Evolutionary conservation across 306 rosid genomes (phyloP).

Genomic region (Glycyrrhiza uralensis): DNA sequence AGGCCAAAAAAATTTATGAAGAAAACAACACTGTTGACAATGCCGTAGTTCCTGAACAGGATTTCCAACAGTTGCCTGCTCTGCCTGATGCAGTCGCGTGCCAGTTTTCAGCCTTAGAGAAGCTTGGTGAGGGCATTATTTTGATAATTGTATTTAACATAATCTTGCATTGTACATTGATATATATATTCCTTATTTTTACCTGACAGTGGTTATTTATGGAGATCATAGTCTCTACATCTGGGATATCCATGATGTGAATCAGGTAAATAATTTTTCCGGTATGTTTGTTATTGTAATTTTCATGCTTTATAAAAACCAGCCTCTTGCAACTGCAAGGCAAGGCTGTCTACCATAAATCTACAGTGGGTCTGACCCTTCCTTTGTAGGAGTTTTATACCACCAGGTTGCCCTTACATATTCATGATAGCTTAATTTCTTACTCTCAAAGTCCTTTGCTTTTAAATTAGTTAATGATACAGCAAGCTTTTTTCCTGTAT

Average conservation of each 20-base stretch:
- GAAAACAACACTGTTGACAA: slow-evolving; percentile 27
- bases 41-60: slow-evolving; percentile 35
- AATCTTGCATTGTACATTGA: background rate
- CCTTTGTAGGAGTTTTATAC: background rate
- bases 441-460: slow-evolving; percentile 10
- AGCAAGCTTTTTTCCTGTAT: background rate
- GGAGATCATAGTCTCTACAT: slow-evolving; percentile 62
- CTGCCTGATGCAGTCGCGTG: slow-evolving; percentile 83
- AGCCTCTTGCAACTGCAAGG: background rate
- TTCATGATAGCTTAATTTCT: background rate
- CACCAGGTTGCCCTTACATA: background rate
- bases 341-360: background rate
- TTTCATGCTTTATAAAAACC: background rate
- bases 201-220: slow-evolving; percentile 61
- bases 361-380: background rate
- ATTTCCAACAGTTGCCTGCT: slow-evolving; percentile 29
- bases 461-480: slow-evolving; percentile 6
- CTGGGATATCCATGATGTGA: slow-evolving; percentile 69
- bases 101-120: slow-evolving; percentile 61
- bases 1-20: slow-evolving; percentile 36
- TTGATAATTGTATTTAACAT: background rate
- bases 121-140: slow-evolving; percentile 57
- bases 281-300: background rate
- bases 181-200: slow-evolving; percentile 24
- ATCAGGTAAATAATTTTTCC: slow-evolving; percentile 49